phyloP scores from a whole-genome alignment of 2,329 filamentous ascomycete genomes.

The Ophiostoma quercus region DNA sequence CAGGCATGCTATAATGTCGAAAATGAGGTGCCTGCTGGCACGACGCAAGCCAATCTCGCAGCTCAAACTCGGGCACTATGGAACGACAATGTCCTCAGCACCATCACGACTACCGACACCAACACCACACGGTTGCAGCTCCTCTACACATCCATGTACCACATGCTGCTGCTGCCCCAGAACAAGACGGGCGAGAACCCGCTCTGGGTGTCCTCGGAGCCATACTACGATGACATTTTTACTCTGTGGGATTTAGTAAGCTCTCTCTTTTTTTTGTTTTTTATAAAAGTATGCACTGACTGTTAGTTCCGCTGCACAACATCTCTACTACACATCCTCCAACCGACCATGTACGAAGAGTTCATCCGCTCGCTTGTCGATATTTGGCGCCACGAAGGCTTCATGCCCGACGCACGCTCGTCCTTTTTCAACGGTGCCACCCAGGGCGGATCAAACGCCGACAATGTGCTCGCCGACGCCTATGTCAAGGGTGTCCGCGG shows the following conservation, averaged over 20 bases:
- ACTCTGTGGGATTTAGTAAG: neutral
- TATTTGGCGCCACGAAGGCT: conserved; percentile 60
- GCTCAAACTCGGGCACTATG: neutral
- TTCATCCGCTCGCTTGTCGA: conserved; percentile 63
- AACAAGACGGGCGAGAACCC: conserved; percentile 69
- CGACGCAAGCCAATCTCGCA: neutral
- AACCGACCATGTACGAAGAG: conserved; percentile 58
- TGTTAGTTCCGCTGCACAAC: conserved; percentile 61
- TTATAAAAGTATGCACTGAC: neutral
- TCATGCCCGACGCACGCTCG: conserved; percentile 60
- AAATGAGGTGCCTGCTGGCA: neutral
- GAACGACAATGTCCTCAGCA: neutral
- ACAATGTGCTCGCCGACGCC: conserved; percentile 68
- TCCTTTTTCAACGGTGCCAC: conserved; percentile 64
- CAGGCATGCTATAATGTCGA: neutral
- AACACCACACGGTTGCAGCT: conserved; percentile 51
- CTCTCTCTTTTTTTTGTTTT: neutral
- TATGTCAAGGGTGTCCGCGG: conserved; percentile 63
- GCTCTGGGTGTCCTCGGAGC: conserved; percentile 57
- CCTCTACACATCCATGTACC: conserved; percentile 64
- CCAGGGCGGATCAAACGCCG: conserved; percentile 65
- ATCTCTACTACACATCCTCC: conserved; percentile 59
- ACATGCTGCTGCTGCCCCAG: conserved; percentile 63
- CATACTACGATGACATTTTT: conserved; percentile 30
- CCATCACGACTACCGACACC: conserved; percentile 39